Conservation (phyloP, 306 rosid species). For the Fagus crenata region DNA sequence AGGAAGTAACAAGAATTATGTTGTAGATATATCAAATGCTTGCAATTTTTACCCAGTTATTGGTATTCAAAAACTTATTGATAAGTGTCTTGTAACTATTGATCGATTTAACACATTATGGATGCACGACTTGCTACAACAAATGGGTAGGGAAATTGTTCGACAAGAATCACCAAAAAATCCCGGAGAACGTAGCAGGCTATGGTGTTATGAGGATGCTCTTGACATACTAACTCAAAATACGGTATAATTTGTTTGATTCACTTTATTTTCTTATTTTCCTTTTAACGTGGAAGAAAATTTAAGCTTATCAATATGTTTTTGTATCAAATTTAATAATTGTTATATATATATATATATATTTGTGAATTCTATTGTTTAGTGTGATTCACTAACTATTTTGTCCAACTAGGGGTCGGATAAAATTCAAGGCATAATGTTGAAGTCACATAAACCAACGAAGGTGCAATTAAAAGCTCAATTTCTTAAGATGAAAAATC, state of each 20-base stretch:
- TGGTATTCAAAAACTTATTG: conserved; percentile 37
- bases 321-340: not conserved
- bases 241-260: not conserved
- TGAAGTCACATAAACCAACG: conserved; percentile 2
- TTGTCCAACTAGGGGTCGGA: conserved; percentile 28
- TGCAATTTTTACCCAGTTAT: conserved; percentile 32
- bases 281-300: not conserved
- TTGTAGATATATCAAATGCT: conserved; percentile 29
- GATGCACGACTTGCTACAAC: too few relatives aligned
- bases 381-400: not conserved
- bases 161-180: conserved; percentile 36
- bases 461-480: too few relatives aligned
- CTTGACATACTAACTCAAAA: not conserved
- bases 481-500: not conserved
- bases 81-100: not conserved
- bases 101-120: too few relatives aligned
- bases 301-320: not conserved
- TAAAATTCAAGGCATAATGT: conserved; percentile 43
- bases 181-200: conserved; percentile 41
- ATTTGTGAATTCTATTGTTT: not conserved
- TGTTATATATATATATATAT: not conserved
- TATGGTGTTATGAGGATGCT: conserved; percentile 46
- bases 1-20: conserved; percentile 11
- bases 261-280: not conserved
- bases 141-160: too few relatives aligned